A percentile compares a stretch with the other conserved stretches of the same genome.
phyloP scores from a whole-genome alignment of 1,284 basidiomycete species.

The Coniferiporia weirii region DNA sequence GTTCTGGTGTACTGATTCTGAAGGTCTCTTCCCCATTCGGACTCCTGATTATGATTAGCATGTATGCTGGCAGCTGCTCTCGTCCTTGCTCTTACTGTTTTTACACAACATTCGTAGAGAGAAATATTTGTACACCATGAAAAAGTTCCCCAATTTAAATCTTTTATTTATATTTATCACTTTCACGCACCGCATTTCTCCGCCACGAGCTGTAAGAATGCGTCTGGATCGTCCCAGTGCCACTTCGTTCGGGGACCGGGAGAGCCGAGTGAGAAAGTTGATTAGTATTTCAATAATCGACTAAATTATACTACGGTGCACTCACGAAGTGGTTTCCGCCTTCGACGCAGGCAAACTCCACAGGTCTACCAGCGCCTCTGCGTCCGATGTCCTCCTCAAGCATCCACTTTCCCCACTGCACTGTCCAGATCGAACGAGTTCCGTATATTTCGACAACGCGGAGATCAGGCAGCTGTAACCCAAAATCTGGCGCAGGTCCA shows the following conservation, averaged over 20 bases:
- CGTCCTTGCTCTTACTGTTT: too few species aligned
- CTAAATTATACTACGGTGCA: neutral
- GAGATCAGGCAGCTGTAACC: neutral
- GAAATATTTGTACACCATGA: too few species aligned
- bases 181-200: neutral
- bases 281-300: neutral
- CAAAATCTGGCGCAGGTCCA: neutral
- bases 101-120: too few species aligned
- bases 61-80: too few species aligned
- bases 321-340: conserved; percentile 25
- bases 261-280: neutral
- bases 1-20: too few species aligned
- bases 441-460: conserved; percentile 2
- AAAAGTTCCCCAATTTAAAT: too few species aligned
- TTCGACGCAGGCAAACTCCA: conserved; percentile 21
- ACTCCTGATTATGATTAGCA: too few species aligned
- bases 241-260: neutral
- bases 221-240: neutral
- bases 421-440: conserved; percentile 16
- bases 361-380: conserved; percentile 8
- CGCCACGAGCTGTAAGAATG: neutral
- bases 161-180: too few species aligned
- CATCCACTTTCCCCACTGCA: conserved; percentile 20
- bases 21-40: too few species aligned
- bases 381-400: conserved; percentile 17